Percentiles rank a stretch among this genome's conserved stretches.
phyloP scores from a whole-genome alignment of 257 asterid species.

The Phtheirospermum japonicum region DNA sequence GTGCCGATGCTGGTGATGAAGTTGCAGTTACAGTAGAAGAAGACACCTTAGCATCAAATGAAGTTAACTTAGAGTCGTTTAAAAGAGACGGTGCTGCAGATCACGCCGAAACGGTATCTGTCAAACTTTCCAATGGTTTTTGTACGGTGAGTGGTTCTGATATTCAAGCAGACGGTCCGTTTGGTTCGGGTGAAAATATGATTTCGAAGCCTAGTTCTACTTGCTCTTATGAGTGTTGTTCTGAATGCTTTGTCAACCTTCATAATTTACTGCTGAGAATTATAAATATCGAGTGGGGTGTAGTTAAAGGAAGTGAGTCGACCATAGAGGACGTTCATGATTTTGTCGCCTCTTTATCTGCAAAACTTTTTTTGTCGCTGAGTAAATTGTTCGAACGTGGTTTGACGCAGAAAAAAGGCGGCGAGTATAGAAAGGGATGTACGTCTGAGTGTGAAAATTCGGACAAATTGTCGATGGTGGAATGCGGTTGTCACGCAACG shows the following conservation, averaged over 20 bases:
- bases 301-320: slow-evolving; percentile 36
- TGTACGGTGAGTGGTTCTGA: slow-evolving; percentile 24
- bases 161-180: slow-evolving; percentile 32
- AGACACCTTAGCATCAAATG: slow-evolving; percentile 32
- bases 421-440: slow-evolving; percentile 23
- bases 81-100: slow-evolving; percentile 6
- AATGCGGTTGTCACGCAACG: slow-evolving; percentile 54
- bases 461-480: slow-evolving; percentile 32
- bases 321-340: slow-evolving; percentile 70
- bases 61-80: slow-evolving; percentile 30
- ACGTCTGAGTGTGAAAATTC: slow-evolving; percentile 23
- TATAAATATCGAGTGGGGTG: slow-evolving; percentile 41
- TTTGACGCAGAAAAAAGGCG: slow-evolving; percentile 22
- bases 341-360: slow-evolving; percentile 64
- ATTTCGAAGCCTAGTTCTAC: slow-evolving; percentile 23
- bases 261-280: slow-evolving; percentile 38
- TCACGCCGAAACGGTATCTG: slow-evolving; percentile 32
- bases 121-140: slow-evolving; percentile 49
- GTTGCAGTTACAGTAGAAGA: slow-evolving; percentile 34
- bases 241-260: slow-evolving; percentile 60
- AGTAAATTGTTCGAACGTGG: slow-evolving; percentile 35
- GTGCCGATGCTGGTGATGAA: slow-evolving; percentile 28
- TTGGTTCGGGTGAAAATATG: slow-evolving; percentile 26
- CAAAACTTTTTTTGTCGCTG: slow-evolving; percentile 57
- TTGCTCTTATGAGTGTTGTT: slow-evolving; percentile 69